phyloP scores from a whole-genome alignment of 2,329 filamentous ascomycete genomes.

The Celoporthe dispersa region DNA sequence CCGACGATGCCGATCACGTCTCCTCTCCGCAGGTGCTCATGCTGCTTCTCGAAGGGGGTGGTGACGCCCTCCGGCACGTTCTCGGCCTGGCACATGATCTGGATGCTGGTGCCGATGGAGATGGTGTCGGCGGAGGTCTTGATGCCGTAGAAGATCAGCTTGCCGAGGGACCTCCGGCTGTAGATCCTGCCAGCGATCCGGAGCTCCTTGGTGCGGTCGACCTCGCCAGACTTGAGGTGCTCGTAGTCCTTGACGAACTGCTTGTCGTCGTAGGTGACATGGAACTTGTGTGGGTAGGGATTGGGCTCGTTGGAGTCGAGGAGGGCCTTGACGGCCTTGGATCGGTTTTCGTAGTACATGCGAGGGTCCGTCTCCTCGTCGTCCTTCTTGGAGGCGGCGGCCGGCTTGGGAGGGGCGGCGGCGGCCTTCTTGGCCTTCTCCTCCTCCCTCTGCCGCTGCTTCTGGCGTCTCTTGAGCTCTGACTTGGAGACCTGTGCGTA shows the following conservation, averaged over 20 bases:
- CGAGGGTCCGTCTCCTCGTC: conserved; percentile 62
- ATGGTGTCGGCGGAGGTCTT: conserved; percentile 57
- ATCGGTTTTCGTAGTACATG: conserved; percentile 95
- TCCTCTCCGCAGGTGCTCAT: conserved; percentile 85
- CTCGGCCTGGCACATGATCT: conserved; percentile 91
- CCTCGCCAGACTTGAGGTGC: conserved; percentile 79
- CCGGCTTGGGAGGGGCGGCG: conserved; percentile 50
- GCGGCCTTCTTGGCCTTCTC: conserved; percentile 89
- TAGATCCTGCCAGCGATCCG: conserved; percentile 86
- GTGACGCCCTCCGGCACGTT: conserved; percentile 68
- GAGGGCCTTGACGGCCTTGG: conserved; percentile 75
- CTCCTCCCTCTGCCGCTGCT: conserved; percentile 83
- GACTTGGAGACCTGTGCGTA: conserved; percentile 69
- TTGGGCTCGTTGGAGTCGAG: conserved; percentile 75
- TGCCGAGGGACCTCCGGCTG: conserved; percentile 82
- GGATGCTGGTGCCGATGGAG: conserved; percentile 75
- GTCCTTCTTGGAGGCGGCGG: conserved; percentile 61
- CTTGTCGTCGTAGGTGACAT: conserved; percentile 79
- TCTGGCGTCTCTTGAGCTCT: conserved; percentile 93
- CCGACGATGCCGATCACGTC: conserved; percentile 91
- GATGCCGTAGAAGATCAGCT: conserved; percentile 91
- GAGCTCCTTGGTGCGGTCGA: conserved; percentile 74
- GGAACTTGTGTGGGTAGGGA: conserved; percentile 93
- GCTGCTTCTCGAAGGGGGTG: conserved; percentile 79
- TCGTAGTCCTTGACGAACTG: conserved; percentile 80